These are phyloP conservation scores for Aureobasidium vineae DNA, from an alignment of 2,329 filamentous ascomycete genomes.

Conservation along the genomic window DNA sequence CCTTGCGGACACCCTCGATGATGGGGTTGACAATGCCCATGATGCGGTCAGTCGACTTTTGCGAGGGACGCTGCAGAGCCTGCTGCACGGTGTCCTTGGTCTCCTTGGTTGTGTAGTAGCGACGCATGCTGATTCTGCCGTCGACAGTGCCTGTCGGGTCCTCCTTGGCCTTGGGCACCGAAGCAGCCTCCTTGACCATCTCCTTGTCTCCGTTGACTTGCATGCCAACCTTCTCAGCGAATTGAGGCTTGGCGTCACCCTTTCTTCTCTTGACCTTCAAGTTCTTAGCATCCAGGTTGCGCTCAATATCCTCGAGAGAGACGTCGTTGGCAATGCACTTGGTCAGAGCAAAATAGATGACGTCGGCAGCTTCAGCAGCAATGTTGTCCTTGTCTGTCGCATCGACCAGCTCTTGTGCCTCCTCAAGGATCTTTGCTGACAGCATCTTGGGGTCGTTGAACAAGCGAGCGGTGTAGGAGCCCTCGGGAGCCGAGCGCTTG, in stretches of 20 bases:
- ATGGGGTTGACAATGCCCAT: conserved; percentile 89
- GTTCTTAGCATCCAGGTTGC: conserved; percentile 89
- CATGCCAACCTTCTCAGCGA: conserved; percentile 79
- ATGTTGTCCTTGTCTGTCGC: conserved; percentile 79
- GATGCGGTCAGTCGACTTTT: conserved; percentile 92
- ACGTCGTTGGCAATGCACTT: conserved; percentile 86
- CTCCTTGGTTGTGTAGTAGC: conserved; percentile 67
- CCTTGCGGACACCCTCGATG: conserved; percentile 77
- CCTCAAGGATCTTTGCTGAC: conserved; percentile 96
- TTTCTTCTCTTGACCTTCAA: conserved; percentile 91
- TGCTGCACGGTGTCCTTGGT: conserved; percentile 65
- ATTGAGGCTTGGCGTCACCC: conserved; percentile 92
- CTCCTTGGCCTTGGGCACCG: conserved; percentile 52
- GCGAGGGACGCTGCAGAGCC: conserved; percentile 82
- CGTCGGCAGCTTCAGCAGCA: conserved; percentile 90
- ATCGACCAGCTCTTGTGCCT: conserved; percentile 91
- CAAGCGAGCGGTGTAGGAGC: conserved; percentile 89
- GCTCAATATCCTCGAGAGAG: conserved; percentile 82
- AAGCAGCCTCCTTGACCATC: conserved; percentile 52
- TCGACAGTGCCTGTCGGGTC: conserved; percentile 52
- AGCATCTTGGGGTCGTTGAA: conserved; percentile 90
- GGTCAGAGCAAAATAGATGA: conserved; percentile 93
- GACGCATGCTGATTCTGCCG: conserved; percentile 75
- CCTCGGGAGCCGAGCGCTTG: conserved; percentile 76
- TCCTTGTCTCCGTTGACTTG: conserved; percentile 41